These are phyloP conservation scores for Cryphonectria japonica DNA, from an alignment of 2,329 filamentous ascomycete species.

Conservation along the genomic window DNA sequence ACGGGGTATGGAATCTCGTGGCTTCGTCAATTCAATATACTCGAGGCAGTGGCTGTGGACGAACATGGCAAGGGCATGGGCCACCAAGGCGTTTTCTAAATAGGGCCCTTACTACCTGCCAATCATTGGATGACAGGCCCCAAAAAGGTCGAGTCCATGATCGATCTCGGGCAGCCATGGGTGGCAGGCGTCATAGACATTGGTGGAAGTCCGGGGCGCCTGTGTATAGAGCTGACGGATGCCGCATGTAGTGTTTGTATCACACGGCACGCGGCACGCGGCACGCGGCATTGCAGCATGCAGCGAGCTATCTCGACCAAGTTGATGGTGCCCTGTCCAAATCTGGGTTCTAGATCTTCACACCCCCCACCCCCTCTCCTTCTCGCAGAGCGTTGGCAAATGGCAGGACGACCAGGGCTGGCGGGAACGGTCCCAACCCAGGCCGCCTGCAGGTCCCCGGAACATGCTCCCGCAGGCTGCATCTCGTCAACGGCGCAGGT, in stretches of 20 bases:
- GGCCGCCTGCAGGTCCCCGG: constrained; percentile 15
- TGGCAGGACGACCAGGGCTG: constrained; percentile 3
- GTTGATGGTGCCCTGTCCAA: neutral
- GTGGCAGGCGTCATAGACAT: neutral
- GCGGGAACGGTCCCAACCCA: constrained; percentile 11
- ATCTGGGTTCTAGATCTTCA: constrained; percentile 3
- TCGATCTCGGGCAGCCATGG: neutral
- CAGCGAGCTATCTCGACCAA: neutral
- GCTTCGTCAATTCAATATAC: neutral
- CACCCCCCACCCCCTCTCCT: neutral
- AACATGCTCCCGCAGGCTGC: constrained; percentile 11
- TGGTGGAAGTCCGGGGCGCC: constrained; percentile 12
- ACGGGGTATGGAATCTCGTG: neutral
- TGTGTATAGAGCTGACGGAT: constrained; percentile 6
- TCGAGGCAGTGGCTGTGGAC: neutral
- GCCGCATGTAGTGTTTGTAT: neutral
- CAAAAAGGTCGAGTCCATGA: neutral
- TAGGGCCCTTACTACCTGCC: neutral
- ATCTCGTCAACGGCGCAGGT: constrained; percentile 6
- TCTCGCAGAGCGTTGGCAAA: neutral
- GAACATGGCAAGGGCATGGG: neutral
- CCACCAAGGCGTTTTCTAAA: neutral
- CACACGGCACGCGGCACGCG: neutral
- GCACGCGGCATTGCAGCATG: neutral
- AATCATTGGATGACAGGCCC: neutral